Evolutionary conservation across 2,329 filamentous ascomycete species (phyloP).

Genomic region (Hypoxylon sp.): DNA sequence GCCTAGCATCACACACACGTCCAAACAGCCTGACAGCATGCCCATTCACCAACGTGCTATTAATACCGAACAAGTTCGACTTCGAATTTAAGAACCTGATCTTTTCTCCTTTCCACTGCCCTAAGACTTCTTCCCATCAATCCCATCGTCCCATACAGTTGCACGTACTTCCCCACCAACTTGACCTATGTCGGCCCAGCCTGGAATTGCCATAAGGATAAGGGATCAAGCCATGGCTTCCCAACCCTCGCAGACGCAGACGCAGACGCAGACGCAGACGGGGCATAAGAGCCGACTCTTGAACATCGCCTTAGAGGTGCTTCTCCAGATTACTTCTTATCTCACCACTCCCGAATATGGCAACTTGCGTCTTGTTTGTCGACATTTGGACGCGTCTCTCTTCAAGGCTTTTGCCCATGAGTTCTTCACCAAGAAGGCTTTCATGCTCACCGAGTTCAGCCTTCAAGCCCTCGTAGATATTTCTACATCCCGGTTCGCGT

Average conservation of each 20-base stretch:
- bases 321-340: slow-evolving; percentile 64
- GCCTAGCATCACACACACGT: too few species aligned
- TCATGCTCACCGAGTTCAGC: slow-evolving; percentile 70
- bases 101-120: not conserved
- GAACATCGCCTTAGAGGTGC: slow-evolving; percentile 68
- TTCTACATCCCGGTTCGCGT: slow-evolving; percentile 57
- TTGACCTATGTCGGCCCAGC: not conserved
- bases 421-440: slow-evolving; percentile 75
- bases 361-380: slow-evolving; percentile 66
- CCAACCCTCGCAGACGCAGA: slow-evolving; percentile 9
- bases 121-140: not conserved
- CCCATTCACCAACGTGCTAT: not conserved
- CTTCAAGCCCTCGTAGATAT: slow-evolving; percentile 62
- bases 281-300: slow-evolving; percentile 39
- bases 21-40: too few species aligned
- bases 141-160: not conserved
- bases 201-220: not conserved
- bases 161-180: not conserved
- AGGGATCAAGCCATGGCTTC: slow-evolving; percentile 16
- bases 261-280: not conserved
- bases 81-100: not conserved
- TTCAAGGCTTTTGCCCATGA: slow-evolving; percentile 68
- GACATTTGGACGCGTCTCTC: slow-evolving; percentile 63
- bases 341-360: slow-evolving; percentile 68
- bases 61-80: not conserved